Conservation (phyloP, 305 asterid species). For the Ruellia speciosa region DNA sequence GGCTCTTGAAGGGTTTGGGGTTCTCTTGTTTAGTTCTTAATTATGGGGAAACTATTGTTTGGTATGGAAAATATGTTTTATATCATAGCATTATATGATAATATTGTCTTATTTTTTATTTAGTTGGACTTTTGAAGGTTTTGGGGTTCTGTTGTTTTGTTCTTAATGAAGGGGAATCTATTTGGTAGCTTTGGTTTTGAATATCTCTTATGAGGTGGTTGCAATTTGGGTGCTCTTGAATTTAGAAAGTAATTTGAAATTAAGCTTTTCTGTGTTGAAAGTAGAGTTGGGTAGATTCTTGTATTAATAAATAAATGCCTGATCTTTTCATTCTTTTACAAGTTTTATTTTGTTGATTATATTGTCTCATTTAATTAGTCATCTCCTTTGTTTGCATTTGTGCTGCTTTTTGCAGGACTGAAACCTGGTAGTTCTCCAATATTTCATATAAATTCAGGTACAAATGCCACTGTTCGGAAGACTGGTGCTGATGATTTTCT, state of each 20-base stretch:
- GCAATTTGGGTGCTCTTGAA: conserved; percentile 21
- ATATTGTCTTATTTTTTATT: too few species aligned
- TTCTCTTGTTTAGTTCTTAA: not conserved
- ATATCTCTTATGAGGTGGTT: conserved; percentile 14
- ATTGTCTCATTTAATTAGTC: not conserved
- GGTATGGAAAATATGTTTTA: too few species aligned
- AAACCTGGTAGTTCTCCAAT: conserved; percentile 51
- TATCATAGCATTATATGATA: too few species aligned
- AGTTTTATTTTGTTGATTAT: not conserved
- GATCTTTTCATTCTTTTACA: not conserved
- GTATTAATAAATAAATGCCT: not conserved
- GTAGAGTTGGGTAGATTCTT: conserved; percentile 9
- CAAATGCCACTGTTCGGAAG: conserved; percentile 48
- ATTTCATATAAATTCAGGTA: conserved; percentile 47
- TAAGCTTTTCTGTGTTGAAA: conserved; percentile 13
- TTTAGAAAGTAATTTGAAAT: conserved; percentile 19
- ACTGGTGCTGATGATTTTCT: conserved; percentile 82
- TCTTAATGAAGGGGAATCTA: too few species aligned
- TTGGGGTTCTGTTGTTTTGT: not conserved
- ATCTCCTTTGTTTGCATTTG: not conserved
- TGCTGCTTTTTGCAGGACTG: conserved; percentile 45
- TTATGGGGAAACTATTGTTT: too few species aligned
- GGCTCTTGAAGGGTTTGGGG: not conserved
- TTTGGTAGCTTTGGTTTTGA: not conserved
- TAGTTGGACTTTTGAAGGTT: not conserved